Base-by-base conservation (phyloP, 768 basidiomycete genomes). In the Amanita brunnescens region DNA sequence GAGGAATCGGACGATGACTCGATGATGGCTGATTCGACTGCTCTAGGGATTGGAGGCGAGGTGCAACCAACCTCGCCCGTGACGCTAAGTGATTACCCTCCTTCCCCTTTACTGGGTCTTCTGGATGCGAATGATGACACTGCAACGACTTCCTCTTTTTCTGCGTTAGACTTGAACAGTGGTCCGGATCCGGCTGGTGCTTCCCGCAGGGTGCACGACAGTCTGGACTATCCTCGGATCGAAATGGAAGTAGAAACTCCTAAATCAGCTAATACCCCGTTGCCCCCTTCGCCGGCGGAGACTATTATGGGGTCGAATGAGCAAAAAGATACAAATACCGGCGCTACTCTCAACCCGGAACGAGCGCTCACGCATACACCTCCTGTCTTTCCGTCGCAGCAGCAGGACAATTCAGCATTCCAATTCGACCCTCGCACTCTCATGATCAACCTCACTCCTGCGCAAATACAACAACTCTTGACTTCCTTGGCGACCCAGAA, bases 391-490 rank as follows among this genome's bases (percentile, higher is more conserved):
- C 16, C n/a, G 6, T 24, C 9, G 16, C 40, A 33, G 24, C 16
- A 7, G 42, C 55, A 58, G 46, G 50, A 43, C 20, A 53, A 60
- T 47, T 41, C 59, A 16, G 55, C 57, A 38, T 34, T 60, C 30
- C 71, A 70, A 51, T 73, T 73, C 38, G 71, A 78, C 52, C 63
- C 66, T 6, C 70, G 74, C 14, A 67, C 81, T 35, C 77, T 80
- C 6, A 66, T 83, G 32, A 71, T 77, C 41, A 76, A 77, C 51
- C 67, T 85, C 21, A 70, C 77, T 0, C 80, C 81, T 0, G 58
- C 62, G 1, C 80, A 84, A 57, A 71, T 85, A 47, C 81, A 84
- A 54, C 75, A 78, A 48, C 65, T 86, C 6, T 65, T 83, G 14
- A 66, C 70, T 0, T 70, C 75, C 0, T 67, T 82, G 21, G 62